Evolutionary conservation across 2,329 filamentous ascomycete species (phyloP), one percentile per base, ranked within the genome.

Genomic region (Diplodia intermedia): DNA sequence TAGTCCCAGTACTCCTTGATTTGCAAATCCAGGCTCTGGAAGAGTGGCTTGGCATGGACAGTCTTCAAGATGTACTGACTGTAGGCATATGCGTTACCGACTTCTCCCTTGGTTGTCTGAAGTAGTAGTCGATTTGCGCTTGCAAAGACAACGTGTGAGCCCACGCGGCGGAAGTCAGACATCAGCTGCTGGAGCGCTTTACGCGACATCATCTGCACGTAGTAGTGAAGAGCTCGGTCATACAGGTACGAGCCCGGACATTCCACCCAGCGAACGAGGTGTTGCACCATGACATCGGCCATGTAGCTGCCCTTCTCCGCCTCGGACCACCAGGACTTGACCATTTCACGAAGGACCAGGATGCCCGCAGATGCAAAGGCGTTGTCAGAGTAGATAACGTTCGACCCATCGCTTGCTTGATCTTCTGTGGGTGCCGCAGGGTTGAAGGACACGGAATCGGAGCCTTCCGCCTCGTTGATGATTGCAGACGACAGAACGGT

Each of bases 1-100:
- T 97, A 98, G 78, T 99, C 95, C 95, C 95, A 99, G 79, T 97
- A 99, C 77, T 99, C 95, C 72, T 94, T 97, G 79, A 99, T 95
- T 73, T 97, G 92, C 3, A 99, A 85, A 74, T 99, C 95, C 71
- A 99, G 89, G 76, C 99, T 99, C 79, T 97, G 92, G 81, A 99
- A 99, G 0, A 97, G 86, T 0, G 95, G 93, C 75, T 97, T 97
- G 68, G 89, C 89, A 79, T 97, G 94, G 82, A 99, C 97, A 0
- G 94, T 97, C 82, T 97, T 97, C 75, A 99, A 86, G 70, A 99
- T 96, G 80, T 99, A 99, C 79, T 98, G 91, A 72, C 92, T 94
- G 83, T 98, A 99, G 0, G 95, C 94, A 72, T 91, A 98, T 0
- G 96, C 95, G 75, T 97, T 99, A 69, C 93, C 93, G 1, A 99